Base-by-base conservation (phyloP, 306 rosid species). In the Malus fusca region DNA sequence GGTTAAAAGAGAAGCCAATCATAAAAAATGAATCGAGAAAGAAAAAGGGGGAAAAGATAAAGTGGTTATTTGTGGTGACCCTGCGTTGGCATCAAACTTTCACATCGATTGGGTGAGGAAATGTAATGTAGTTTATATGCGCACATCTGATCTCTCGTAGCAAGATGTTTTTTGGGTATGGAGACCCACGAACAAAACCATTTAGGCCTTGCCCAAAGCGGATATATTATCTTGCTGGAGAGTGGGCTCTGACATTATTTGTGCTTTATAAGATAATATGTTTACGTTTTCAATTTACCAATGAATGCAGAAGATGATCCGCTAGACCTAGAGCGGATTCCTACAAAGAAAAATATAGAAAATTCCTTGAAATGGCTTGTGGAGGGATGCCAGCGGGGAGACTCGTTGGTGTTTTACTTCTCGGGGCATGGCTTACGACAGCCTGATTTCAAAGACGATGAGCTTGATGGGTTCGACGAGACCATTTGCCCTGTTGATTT, bases 361-460 rank as follows among this genome's bases (percentile, higher is more conserved):
- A 82, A 70, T 4, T 82, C 85, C 21, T 69, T 92, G 75, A 87
- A 79, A 48, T 92, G 97, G 98, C 92, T 93, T 1, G 98, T 91
- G 80, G 87, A 90, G 42, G 98, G 77, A 23, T 79, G 87, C 78
- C 59, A 82, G 18, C 1, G 74, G 10, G 97, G 96, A 31, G 97
- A 93, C 64, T 78, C 84, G 4, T 72, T 93, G 76, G 96, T 93
- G 40, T 93, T 93, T 84, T 93, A 88, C 84, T 93, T 91, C 90
- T 91, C 98, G 1, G 97, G 97, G 22, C 98, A 93, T 43, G 96
- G 97, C 18, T 37, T 86, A 48, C 82, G 89, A 43, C 96, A 93
- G 8, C 85, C 88, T 3, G 96, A 90, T 88, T 82, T 81, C 77
- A 68, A 84, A 4, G 73, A 79, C 35, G 92, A 93, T 62, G 98